Evolutionary conservation across 805 yeast genomes (phyloP).

Genomic region (Nakazawaea wickerhamii): DNA sequence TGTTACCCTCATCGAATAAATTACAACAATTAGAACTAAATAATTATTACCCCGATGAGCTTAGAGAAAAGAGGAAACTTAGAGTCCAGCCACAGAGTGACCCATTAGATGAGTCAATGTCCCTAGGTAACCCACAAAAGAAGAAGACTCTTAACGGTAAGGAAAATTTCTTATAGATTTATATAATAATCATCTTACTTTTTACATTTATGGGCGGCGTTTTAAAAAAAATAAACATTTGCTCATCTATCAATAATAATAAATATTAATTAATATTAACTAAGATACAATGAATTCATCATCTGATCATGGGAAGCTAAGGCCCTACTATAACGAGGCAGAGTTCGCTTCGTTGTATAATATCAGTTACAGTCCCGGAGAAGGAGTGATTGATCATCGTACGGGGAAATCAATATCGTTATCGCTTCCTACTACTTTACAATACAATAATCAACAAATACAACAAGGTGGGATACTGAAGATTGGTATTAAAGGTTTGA

Average conservation of each 20-base stretch:
- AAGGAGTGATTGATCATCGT: slow-evolving; percentile 30
- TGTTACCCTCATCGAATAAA: slow-evolving; percentile 5
- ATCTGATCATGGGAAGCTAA: slow-evolving; percentile 11
- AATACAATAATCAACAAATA: slow-evolving; percentile 12
- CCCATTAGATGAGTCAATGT: no score
- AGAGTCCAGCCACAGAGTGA: no score
- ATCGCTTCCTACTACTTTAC: slow-evolving; percentile 24
- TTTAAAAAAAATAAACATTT: no score
- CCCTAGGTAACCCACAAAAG: not conserved
- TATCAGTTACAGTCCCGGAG: slow-evolving; percentile 26
- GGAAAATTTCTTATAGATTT: not conserved
- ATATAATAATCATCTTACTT: no score
- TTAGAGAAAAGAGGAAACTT: slow-evolving; percentile 6
- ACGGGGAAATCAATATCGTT: slow-evolving; percentile 29
- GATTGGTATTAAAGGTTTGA: slow-evolving; percentile 5
- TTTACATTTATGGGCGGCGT: no score
- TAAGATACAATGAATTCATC: slow-evolving; percentile 1
- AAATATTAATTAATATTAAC: no score
- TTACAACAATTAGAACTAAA: slow-evolving; percentile 1
- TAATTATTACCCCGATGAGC: not conserved
- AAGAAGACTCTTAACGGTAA: not conserved
- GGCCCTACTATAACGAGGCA: slow-evolving; percentile 27
- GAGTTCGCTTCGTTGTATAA: slow-evolving; percentile 30
- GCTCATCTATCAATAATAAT: no score
- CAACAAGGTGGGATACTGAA: not conserved